These are phyloP conservation scores for Sclerotinia subarctica DNA, from an alignment of 2,329 filamentous ascomycete species.

Conservation along the genomic window DNA sequence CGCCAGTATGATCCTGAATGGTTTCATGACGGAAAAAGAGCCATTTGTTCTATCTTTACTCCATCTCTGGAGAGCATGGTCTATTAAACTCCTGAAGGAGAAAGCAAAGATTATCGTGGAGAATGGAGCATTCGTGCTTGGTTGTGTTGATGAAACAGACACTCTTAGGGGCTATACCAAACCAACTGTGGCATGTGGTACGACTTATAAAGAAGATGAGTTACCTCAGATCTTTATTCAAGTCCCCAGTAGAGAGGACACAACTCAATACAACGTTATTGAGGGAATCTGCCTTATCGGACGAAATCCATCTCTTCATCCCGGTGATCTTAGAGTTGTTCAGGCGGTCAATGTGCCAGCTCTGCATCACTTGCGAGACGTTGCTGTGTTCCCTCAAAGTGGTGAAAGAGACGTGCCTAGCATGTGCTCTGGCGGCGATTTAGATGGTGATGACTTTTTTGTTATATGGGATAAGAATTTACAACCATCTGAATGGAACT, in stretches of 20 bases:
- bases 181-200: slow-evolving; percentile 39
- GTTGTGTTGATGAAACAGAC: slow-evolving; percentile 81
- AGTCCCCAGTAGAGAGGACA: slow-evolving; percentile 57
- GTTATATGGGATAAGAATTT: slow-evolving; percentile 84
- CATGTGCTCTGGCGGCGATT: slow-evolving; percentile 94
- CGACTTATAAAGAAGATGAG: slow-evolving; percentile 43
- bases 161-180: slow-evolving; percentile 68
- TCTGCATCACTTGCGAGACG: slow-evolving; percentile 76
- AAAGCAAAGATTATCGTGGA: slow-evolving; percentile 83
- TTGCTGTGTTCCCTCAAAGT: slow-evolving; percentile 80
- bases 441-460: slow-evolving; percentile 95
- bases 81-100: slow-evolving; percentile 84
- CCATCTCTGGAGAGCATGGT: slow-evolving; percentile 83
- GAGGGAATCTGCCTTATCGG: slow-evolving; percentile 78
- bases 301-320: slow-evolving; percentile 89
- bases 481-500: slow-evolving; percentile 67
- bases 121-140: slow-evolving; percentile 81
- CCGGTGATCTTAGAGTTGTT: slow-evolving; percentile 87
- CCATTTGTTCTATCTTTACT: slow-evolving; percentile 81
- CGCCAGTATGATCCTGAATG: slow-evolving; percentile 71
- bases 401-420: slow-evolving; percentile 83
- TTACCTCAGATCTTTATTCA: slow-evolving; percentile 90
- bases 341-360: slow-evolving; percentile 71
- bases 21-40: slow-evolving; percentile 71
- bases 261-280: slow-evolving; percentile 59